Conservation (phyloP, 2,329 filamentous ascomycete genomes). For the Coniochaeta sp. region DNA sequence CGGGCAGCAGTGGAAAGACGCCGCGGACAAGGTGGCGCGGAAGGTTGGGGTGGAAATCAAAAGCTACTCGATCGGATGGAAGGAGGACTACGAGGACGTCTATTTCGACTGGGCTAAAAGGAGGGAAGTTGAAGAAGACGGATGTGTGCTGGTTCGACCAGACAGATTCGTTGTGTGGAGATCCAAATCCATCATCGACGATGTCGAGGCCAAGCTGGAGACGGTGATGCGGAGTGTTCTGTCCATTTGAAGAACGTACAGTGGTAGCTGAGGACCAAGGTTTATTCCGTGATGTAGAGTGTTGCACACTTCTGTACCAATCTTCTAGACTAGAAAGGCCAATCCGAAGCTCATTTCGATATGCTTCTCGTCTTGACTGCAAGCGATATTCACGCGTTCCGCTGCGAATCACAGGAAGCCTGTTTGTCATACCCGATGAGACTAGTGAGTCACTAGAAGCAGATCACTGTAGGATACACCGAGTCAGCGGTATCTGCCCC, state of each 20-base stretch:
- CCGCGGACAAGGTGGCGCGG: conserved; percentile 30
- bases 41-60: conserved; percentile 37
- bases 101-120: conserved; percentile 51
- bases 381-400: too few relatives aligned
- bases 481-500: too few relatives aligned
- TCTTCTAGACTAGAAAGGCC: too few relatives aligned
- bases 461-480: too few relatives aligned
- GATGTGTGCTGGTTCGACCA: conserved; percentile 49
- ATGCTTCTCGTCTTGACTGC: too few relatives aligned
- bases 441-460: too few relatives aligned
- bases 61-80: conserved; percentile 45
- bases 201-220: conserved; percentile 10
- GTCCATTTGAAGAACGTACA: neutral
- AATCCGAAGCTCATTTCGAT: too few relatives aligned
- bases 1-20: conserved; percentile 44
- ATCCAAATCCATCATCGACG: conserved; percentile 11
- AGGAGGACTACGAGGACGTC: conserved; percentile 52
- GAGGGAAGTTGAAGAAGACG: conserved; percentile 48
- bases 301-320: too few relatives aligned
- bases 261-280: neutral
- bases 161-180: conserved; percentile 52
- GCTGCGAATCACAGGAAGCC: neutral
- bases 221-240: conserved; percentile 12
- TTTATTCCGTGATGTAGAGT: too few relatives aligned
- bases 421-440: neutral